These are phyloP conservation scores for Leucoagaricus sp. DNA, from an alignment of 1,284 basidiomycete species.

Conservation along the genomic window DNA sequence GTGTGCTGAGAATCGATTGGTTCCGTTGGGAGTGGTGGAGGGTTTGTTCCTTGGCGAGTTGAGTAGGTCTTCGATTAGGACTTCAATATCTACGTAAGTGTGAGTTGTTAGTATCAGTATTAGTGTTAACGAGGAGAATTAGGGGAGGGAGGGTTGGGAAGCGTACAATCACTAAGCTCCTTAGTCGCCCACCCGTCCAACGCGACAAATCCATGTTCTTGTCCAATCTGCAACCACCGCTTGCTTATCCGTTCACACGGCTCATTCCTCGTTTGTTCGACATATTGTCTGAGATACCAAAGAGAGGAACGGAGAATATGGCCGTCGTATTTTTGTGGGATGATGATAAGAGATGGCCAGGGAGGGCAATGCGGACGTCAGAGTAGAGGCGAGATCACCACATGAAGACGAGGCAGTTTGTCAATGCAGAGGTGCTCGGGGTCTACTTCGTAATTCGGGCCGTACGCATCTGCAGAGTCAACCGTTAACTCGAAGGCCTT, in stretches of 20 bases:
- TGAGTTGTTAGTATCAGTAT: constrained; percentile 9
- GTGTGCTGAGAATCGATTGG: constrained; percentile 29
- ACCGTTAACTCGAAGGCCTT: constrained; percentile 90
- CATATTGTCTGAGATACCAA: constrained; percentile 62
- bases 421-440: constrained; percentile 75
- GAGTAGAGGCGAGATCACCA: constrained; percentile 93
- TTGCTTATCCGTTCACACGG: constrained; percentile 67
- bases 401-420: constrained; percentile 92
- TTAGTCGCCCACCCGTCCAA: constrained; percentile 87
- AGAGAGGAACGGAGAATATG: constrained; percentile 79
- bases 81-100: no score
- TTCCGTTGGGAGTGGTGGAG: constrained; percentile 24
- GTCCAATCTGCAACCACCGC: constrained; percentile 76
- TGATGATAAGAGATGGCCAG: constrained; percentile 55
- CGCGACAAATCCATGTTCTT: constrained; percentile 77
- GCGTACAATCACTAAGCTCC: constrained; percentile 83
- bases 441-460: constrained; percentile 40
- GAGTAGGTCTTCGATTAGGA: constrained; percentile 73
- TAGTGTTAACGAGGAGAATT: constrained; percentile 11
- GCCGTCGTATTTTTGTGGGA: constrained; percentile 68
- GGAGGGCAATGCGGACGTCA: constrained; percentile 81
- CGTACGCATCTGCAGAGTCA: constrained; percentile 60
- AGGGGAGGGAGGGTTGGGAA: no score
- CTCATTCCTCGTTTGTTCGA: constrained; percentile 73
- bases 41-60: constrained; percentile 32